Evolutionary conservation across 2,329 filamentous ascomycete species (phyloP).

Genomic region (Cladosporium oxysporum): DNA sequence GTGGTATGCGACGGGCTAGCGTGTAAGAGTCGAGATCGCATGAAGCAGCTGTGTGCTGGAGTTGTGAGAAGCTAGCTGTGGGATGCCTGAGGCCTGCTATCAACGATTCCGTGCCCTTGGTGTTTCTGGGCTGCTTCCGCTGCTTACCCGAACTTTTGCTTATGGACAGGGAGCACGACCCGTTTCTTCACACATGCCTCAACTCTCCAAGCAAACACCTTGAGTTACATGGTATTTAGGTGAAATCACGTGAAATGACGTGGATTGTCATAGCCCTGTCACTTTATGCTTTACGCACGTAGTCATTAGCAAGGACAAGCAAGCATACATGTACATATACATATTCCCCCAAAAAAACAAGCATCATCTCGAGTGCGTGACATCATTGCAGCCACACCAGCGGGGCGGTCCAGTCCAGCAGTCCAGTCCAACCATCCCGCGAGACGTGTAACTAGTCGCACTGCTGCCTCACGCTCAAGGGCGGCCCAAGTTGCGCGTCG

Average conservation of each 20-base stretch:
- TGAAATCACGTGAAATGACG: background rate
- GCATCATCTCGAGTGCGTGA: constrained; percentile 3
- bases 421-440: background rate
- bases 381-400: constrained; percentile 14
- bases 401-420: constrained; percentile 1
- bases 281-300: background rate
- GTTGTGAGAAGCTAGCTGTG: constrained; percentile 6
- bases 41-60: background rate
- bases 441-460: background rate
- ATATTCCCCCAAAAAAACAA: background rate
- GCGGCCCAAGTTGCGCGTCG: constrained; percentile 2
- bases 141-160: background rate
- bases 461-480: background rate
- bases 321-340: background rate
- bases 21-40: constrained; percentile 10
- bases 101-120: too few relatives aligned
- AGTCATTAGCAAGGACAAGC: background rate
- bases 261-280: background rate
- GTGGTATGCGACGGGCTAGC: constrained; percentile 5
- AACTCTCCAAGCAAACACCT: background rate
- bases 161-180: background rate
- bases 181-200: constrained; percentile 7
- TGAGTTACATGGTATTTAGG: background rate
- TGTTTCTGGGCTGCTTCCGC: background rate
- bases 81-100: background rate